phyloP scores from a whole-genome alignment of 169 alveolate species.

The Babesia bovis region DNA sequence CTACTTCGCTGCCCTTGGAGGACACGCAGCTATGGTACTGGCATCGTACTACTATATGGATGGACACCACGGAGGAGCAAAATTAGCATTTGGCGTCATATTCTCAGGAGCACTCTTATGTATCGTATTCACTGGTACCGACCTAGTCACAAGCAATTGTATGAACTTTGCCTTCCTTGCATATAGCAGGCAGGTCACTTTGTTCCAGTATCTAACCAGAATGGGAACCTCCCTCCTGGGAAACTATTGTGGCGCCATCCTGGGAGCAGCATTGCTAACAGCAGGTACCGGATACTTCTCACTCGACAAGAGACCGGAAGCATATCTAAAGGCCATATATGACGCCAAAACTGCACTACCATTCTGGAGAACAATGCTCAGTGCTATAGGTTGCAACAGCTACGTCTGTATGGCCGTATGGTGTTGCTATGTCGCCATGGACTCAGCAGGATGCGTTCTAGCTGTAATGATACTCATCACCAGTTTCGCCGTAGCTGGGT shows the following conservation, averaged over 20 bases:
- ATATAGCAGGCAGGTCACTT: slow-evolving; percentile 20
- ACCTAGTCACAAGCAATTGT: slow-evolving; percentile 76
- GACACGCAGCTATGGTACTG: slow-evolving; percentile 60
- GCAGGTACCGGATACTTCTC: slow-evolving; percentile 69
- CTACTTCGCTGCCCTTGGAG: slow-evolving; percentile 61
- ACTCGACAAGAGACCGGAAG: neutral
- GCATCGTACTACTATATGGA: slow-evolving; percentile 40
- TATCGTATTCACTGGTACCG: slow-evolving; percentile 75
- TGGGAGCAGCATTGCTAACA: slow-evolving; percentile 63
- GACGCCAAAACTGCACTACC: slow-evolving; percentile 49
- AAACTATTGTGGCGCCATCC: slow-evolving; percentile 71
- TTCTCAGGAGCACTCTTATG: slow-evolving; percentile 74
- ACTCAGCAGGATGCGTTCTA: slow-evolving; percentile 48
- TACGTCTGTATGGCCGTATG: slow-evolving; percentile 78
- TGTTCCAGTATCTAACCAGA: slow-evolving; percentile 32
- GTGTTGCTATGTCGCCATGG: slow-evolving; percentile 61
- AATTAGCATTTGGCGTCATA: slow-evolving; percentile 70
- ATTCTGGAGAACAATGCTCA: slow-evolving; percentile 61
- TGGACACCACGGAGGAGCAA: slow-evolving; percentile 7
- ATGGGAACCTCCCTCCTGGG: slow-evolving; percentile 73
- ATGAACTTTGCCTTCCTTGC: slow-evolving; percentile 67
- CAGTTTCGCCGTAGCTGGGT: slow-evolving; percentile 80
- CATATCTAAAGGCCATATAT: slow-evolving; percentile 36
- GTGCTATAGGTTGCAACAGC: slow-evolving; percentile 75
- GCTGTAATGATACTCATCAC: slow-evolving; percentile 57